A percentile compares a stretch with the other conserved stretches of the same genome.
Evolutionary conservation across 176 grass and related monocot genomes (phyloP).

Genomic region (Eragrostis nindensis): DNA sequence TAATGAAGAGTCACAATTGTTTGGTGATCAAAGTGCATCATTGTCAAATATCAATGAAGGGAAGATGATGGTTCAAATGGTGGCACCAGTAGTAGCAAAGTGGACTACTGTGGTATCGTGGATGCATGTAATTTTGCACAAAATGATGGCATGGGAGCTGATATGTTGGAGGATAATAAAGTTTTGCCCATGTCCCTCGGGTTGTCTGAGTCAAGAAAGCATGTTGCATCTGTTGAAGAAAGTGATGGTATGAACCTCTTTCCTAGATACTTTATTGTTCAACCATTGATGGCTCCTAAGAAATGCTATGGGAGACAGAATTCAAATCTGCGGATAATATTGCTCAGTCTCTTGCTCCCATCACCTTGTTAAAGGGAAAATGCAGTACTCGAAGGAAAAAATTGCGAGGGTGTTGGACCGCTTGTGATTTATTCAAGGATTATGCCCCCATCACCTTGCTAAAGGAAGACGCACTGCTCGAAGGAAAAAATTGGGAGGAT

Average conservation of each 20-base stretch:
- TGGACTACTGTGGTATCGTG: not conserved
- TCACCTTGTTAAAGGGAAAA: constrained; percentile 34
- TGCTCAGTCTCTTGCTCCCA: constrained; percentile 28
- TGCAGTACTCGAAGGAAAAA: not conserved
- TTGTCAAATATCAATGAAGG: not conserved
- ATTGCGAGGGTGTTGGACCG: not conserved
- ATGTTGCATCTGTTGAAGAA: not conserved
- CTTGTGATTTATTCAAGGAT: not conserved
- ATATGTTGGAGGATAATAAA: constrained; percentile 19
- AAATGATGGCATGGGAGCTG: not conserved
- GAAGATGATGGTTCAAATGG: not conserved
- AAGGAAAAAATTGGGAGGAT: not conserved
- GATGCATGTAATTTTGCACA: not conserved
- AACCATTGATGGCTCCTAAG: constrained; percentile 53
- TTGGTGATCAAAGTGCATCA: not conserved
- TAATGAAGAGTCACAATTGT: not conserved
- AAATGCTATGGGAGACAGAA: constrained; percentile 54
- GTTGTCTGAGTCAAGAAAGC: constrained; percentile 7
- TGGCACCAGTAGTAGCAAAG: not conserved
- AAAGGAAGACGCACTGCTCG: constrained; percentile 8
- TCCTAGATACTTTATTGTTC: constrained; percentile 31
- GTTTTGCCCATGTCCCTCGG: constrained; percentile 2
- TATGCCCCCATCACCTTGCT: too few species aligned
- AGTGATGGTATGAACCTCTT: constrained; percentile 12
- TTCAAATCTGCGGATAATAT: constrained; percentile 31